Evolutionary conservation across 495 filamentous ascomycete species (phyloP).

Genomic region (Neurospora hispaniola): DNA sequence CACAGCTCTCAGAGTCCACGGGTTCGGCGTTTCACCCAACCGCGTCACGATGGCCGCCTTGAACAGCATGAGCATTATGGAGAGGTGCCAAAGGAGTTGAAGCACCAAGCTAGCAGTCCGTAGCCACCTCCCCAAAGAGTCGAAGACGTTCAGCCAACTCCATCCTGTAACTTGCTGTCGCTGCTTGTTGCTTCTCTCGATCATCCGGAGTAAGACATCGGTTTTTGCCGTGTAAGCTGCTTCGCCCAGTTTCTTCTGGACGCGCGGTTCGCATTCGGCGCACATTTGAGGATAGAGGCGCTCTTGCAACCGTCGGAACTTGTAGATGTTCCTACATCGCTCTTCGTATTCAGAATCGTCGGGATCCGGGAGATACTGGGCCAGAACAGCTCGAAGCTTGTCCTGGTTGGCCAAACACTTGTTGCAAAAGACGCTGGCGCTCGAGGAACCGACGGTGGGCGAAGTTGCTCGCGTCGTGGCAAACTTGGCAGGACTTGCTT

Average conservation of each 20-base stretch:
- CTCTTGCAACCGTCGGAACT: conserved; percentile 56
- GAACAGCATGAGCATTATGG: conserved; percentile 24
- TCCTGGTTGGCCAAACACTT: conserved; percentile 77
- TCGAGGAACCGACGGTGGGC: conserved; percentile 13
- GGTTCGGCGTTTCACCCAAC: conserved; percentile 12
- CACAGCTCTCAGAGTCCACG: conserved; percentile 21
- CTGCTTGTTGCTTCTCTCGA: conserved; percentile 47
- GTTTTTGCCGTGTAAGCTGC: conserved; percentile 70
- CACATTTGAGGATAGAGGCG: conserved; percentile 77
- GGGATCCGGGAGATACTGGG: conserved; percentile 59
- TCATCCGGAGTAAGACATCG: conserved; percentile 61
- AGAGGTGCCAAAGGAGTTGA: conserved; percentile 42
- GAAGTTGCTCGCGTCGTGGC: conserved; percentile 26
- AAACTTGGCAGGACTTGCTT: conserved; percentile 26
- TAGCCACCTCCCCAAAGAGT: conserved; percentile 36
- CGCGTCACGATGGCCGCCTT: conserved; percentile 13
- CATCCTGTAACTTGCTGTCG: conserved; percentile 29
- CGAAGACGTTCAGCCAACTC: conserved; percentile 41
- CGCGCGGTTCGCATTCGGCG: conserved; percentile 58
- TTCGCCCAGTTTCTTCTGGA: conserved; percentile 50
- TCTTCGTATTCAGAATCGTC: conserved; percentile 50
- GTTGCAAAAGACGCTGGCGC: conserved; percentile 54
- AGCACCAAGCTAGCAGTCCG: conserved; percentile 44
- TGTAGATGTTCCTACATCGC: conserved; percentile 41
- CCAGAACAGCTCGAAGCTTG: conserved; percentile 53